These are phyloP conservation scores for Penicillium sp. DNA, from an alignment of 2,329 filamentous ascomycete species.

Conservation along the genomic window DNA sequence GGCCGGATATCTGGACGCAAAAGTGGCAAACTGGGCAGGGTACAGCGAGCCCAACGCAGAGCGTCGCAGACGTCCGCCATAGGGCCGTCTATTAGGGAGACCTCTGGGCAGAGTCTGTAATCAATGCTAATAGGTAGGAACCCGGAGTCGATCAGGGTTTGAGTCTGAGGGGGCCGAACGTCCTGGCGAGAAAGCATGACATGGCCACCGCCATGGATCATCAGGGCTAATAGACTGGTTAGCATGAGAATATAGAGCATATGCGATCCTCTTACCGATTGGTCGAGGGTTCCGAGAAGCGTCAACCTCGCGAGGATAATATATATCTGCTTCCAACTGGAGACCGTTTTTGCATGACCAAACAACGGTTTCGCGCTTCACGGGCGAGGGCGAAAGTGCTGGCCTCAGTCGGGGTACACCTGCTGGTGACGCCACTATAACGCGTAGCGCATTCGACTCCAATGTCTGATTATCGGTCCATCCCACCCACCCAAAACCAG, in stretches of 20 bases:
- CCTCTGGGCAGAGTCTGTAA: conserved; percentile 57
- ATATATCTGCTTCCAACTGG: not conserved
- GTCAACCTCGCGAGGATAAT: not conserved
- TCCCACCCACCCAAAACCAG: conserved; percentile 9
- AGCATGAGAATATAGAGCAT: not conserved
- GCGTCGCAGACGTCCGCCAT: conserved; percentile 25
- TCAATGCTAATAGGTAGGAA: conserved; percentile 57
- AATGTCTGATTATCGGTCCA: not conserved
- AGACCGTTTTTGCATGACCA: not conserved
- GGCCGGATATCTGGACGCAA: conserved; percentile 1
- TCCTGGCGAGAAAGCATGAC: conserved; percentile 20
- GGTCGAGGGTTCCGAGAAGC: not conserved
- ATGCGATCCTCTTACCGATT: not conserved
- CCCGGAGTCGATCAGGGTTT: conserved; percentile 43
- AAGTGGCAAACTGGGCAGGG: conserved; percentile 34
- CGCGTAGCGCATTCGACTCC: conserved; percentile 2
- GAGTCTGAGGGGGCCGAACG: conserved; percentile 36
- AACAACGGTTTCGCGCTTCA: not conserved
- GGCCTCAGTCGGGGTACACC: no score
- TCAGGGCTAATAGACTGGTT: conserved; percentile 18
- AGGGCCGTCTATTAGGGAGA: conserved; percentile 47
- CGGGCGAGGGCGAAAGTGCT: not conserved
- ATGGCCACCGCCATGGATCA: conserved; percentile 26
- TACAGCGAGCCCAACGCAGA: conserved; percentile 39
- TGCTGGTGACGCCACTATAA: not conserved